phyloP scores from a whole-genome alignment of 257 asterid genomes.

The Scutellaria galericulata region DNA sequence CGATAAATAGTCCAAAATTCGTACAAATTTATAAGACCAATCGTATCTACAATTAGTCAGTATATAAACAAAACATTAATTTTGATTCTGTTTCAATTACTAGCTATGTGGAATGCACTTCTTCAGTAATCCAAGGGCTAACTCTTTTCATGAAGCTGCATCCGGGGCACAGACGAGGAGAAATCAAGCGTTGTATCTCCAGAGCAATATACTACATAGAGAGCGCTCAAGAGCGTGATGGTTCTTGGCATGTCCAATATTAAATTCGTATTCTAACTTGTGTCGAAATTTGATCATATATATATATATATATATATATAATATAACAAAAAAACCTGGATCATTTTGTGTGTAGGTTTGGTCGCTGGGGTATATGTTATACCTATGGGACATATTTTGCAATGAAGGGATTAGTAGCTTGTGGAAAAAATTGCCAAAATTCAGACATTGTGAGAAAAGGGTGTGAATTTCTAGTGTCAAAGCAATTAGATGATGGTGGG shows the following conservation, averaged over 20 bases:
- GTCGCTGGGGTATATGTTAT: constrained; percentile 65
- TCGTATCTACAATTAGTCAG: no score
- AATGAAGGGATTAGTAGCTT: constrained; percentile 45
- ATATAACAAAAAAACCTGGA: no score
- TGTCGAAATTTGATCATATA: no score
- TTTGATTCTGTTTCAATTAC: neutral
- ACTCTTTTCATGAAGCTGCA: constrained; percentile 46
- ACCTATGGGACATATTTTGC: constrained; percentile 66
- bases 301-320: no score
- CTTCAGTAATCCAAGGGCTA: constrained; percentile 57
- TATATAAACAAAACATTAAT: no score
- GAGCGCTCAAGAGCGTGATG: constrained; percentile 52
- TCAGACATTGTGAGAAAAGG: constrained; percentile 44
- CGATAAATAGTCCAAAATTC: neutral
- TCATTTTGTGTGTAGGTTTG: constrained; percentile 39
- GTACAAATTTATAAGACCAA: neutral
- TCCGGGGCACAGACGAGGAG: constrained; percentile 45
- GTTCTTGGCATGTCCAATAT: constrained; percentile 42
- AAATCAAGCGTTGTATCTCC: constrained; percentile 51
- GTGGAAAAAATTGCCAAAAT: constrained; percentile 48
- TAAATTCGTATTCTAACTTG: no score
- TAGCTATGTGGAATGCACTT: constrained; percentile 66
- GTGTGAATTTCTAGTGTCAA: constrained; percentile 48
- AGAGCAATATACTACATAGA: constrained; percentile 47
- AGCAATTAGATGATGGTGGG: constrained; percentile 58